phyloP scores from a whole-genome alignment of 495 filamentous ascomycete species.

The Aspergillus ostianus region DNA sequence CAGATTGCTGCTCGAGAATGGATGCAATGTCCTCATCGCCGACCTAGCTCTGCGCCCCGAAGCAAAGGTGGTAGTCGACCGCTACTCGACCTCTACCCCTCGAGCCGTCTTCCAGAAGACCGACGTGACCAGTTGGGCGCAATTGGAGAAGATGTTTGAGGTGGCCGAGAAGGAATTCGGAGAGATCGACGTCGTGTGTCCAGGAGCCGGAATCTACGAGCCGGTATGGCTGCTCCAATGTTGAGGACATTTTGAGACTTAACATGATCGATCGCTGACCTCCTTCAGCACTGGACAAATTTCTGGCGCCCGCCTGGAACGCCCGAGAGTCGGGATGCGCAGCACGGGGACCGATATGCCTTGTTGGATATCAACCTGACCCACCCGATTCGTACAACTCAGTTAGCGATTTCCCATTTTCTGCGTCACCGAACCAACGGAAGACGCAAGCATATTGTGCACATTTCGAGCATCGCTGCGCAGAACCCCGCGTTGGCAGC shows the following conservation, averaged over 20 bases:
- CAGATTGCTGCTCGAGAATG: constrained; percentile 52
- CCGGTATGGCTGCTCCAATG: constrained; percentile 36
- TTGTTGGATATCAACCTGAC: constrained; percentile 65
- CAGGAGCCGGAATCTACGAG: constrained; percentile 69
- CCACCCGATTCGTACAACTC: constrained; percentile 66
- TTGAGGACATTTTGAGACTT: too few species aligned
- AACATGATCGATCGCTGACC: background rate
- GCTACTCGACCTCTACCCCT: constrained; percentile 40
- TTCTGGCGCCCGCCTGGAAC: constrained; percentile 66
- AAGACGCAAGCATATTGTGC: constrained; percentile 52
- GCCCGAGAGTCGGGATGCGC: constrained; percentile 47
- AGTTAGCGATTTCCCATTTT: constrained; percentile 63
- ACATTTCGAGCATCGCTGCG: constrained; percentile 64
- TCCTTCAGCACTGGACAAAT: constrained; percentile 51
- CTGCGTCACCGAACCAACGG: constrained; percentile 30
- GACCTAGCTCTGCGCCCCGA: constrained; percentile 65
- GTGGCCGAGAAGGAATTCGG: constrained; percentile 54
- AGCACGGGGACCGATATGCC: constrained; percentile 49
- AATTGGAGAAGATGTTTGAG: constrained; percentile 59
- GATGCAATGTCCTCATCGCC: constrained; percentile 65
- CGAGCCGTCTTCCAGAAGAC: constrained; percentile 61
- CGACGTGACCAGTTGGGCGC: constrained; percentile 59
- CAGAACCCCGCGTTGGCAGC: constrained; percentile 48
- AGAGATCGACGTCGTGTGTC: constrained; percentile 62
- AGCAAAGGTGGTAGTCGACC: constrained; percentile 55